Evolutionary conservation across 805 yeast species (phyloP).

Genomic region (Candida coquimbonensis): DNA sequence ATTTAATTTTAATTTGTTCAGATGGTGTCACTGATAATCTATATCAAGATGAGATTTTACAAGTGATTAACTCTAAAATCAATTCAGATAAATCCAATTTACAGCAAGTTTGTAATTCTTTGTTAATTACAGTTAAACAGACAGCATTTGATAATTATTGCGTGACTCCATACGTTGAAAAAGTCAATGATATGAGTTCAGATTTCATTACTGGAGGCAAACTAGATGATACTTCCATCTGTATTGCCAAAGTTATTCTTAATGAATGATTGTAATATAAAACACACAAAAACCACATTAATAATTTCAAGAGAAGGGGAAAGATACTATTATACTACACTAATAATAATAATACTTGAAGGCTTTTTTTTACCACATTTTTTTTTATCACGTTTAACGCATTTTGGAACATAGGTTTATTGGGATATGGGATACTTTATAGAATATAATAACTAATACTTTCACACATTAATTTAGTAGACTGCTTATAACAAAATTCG

Average conservation of each 20-base stretch:
- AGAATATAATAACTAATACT: not conserved
- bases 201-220: slow-evolving; percentile 42
- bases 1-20: slow-evolving; percentile 40
- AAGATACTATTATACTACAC: no score
- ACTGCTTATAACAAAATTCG: no score
- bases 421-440: not conserved
- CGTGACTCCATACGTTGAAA: slow-evolving; percentile 47
- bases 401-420: not conserved
- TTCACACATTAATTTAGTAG: no score
- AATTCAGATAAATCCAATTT: slow-evolving; percentile 24
- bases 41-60: slow-evolving; percentile 39
- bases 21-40: slow-evolving; percentile 51
- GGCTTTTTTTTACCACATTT: no score
- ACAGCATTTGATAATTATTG: slow-evolving; percentile 48
- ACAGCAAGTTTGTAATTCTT: slow-evolving; percentile 32
- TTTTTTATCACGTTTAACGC: not conserved
- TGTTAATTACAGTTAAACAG: slow-evolving; percentile 39
- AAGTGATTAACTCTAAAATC: slow-evolving; percentile 29
- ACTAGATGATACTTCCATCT: slow-evolving; percentile 46
- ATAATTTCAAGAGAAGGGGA: no score
- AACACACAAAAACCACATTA: not conserved
- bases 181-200: slow-evolving; percentile 33
- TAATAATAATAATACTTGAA: no score
- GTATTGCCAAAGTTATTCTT: slow-evolving; percentile 37
- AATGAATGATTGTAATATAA: slow-evolving; percentile 1